Evolutionary conservation across 208 protist genomes (phyloP).

Genomic region (Trypanosomatidae sp.): DNA sequence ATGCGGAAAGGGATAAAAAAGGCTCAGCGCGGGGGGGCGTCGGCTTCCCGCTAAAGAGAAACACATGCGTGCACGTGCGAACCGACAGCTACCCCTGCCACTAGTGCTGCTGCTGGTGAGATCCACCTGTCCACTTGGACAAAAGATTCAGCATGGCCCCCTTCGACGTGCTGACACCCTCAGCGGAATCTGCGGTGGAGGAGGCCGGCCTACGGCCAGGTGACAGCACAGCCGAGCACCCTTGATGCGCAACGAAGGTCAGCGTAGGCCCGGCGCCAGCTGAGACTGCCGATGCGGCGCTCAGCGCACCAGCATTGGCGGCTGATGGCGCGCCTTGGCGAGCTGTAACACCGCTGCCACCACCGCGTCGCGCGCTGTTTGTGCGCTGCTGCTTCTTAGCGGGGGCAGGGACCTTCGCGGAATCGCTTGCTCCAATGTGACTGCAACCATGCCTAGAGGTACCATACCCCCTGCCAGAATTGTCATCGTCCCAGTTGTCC

Average conservation of each 20-base stretch:
- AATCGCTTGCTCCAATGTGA: background rate
- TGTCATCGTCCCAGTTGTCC: slow-evolving; percentile 1
- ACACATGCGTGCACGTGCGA: background rate
- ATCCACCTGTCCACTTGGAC: slow-evolving; percentile 34
- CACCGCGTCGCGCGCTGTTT: slow-evolving; percentile 8
- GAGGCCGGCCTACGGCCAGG: background rate
- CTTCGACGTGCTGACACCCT: background rate
- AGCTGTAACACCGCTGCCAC: background rate
- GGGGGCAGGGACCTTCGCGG: background rate
- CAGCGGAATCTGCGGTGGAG: background rate
- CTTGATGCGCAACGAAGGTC: slow-evolving; percentile 19
- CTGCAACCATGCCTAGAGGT: background rate
- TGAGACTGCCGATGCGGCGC: background rate
- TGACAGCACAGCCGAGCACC: background rate
- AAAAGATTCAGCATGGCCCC: slow-evolving; percentile 28
- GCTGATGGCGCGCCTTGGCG: background rate
- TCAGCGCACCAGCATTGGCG: background rate
- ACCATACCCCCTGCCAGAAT: background rate
- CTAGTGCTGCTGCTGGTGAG: slow-evolving; percentile 4
- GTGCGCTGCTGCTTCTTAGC: slow-evolving; percentile 18
- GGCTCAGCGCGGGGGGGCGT: background rate
- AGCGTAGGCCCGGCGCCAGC: slow-evolving; percentile 15
- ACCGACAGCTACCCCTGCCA: too few species aligned
- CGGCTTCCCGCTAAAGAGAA: background rate
- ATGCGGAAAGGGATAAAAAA: background rate